Conservation (phyloP, 1,284 basidiomycete species). For the Sanghuangporus baumii region DNA sequence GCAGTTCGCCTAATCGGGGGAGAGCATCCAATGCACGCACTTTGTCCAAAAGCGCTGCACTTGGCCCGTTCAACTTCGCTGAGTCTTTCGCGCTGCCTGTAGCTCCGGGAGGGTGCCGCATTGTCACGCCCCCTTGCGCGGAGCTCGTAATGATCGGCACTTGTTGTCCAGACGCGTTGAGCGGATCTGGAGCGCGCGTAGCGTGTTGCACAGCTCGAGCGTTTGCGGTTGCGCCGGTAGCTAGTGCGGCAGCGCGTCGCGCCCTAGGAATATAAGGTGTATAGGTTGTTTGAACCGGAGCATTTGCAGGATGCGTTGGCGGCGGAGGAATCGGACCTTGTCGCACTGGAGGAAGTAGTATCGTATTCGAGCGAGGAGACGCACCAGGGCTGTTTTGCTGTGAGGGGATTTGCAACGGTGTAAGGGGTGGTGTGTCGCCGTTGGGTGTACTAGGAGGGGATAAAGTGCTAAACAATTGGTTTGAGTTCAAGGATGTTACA, state of each 20-base stretch:
- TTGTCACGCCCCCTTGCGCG: slow-evolving; percentile 72
- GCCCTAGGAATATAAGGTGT: slow-evolving; percentile 73
- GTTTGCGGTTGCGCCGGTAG: slow-evolving; percentile 23
- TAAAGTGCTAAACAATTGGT: slow-evolving; percentile 24
- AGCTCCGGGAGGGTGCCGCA: slow-evolving; percentile 43
- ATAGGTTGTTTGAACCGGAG: slow-evolving; percentile 58
- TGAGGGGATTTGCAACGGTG: slow-evolving; percentile 21
- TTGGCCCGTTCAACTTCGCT: slow-evolving; percentile 47
- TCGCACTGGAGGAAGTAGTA: slow-evolving; percentile 57
- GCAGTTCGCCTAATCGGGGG: slow-evolving; percentile 77
- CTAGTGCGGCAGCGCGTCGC: slow-evolving; percentile 35
- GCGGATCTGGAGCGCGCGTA: slow-evolving; percentile 35
- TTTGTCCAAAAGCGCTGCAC: slow-evolving; percentile 71
- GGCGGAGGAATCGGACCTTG: slow-evolving; percentile 27
- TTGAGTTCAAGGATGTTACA: slow-evolving; percentile 22
- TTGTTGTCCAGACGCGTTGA: slow-evolving; percentile 50
- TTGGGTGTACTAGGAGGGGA: slow-evolving; percentile 21
- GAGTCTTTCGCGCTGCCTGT: slow-evolving; percentile 22
- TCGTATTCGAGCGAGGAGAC: slow-evolving; percentile 34
- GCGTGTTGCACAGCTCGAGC: slow-evolving; percentile 16
- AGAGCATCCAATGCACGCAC: slow-evolving; percentile 80
- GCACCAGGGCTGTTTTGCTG: slow-evolving; percentile 24
- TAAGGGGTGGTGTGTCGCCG: slow-evolving; percentile 19
- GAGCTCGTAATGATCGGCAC: slow-evolving; percentile 73
- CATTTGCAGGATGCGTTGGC: slow-evolving; percentile 30